phyloP scores from a whole-genome alignment of 2,329 filamentous ascomycete genomes.

The Sarocladium oryzae region DNA sequence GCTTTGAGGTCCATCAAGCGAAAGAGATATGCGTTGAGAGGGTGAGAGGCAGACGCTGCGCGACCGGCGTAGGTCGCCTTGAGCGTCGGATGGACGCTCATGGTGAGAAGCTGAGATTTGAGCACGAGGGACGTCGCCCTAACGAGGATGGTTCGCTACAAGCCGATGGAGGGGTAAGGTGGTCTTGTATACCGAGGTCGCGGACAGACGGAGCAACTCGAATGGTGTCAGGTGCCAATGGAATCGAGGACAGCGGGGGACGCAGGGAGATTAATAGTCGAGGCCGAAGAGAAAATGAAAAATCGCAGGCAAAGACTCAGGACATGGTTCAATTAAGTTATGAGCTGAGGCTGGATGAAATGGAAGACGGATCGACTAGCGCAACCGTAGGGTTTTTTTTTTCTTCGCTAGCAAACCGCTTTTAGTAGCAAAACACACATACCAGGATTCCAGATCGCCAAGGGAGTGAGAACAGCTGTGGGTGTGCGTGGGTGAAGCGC shows the following conservation, averaged over 20 bases:
- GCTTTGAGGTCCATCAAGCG: constrained; percentile 60
- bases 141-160: background rate
- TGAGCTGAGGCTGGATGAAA: constrained; percentile 6
- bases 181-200: background rate
- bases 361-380: constrained; percentile 6
- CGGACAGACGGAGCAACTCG: background rate
- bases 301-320: background rate
- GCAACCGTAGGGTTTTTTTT: constrained; percentile 6
- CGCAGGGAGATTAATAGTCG: background rate
- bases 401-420: background rate
- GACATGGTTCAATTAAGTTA: constrained; percentile 3
- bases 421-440: background rate
- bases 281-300: background rate
- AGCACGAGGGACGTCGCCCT: background rate
- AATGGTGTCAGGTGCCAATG: background rate
- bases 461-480: background rate
- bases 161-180: background rate
- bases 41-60: constrained; percentile 46
- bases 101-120: constrained; percentile 14
- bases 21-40: constrained; percentile 54
- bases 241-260: background rate
- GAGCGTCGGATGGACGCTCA: constrained; percentile 39
- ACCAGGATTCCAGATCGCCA: constrained; percentile 3
- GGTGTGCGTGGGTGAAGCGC: background rate
- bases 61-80: constrained; percentile 47